These are phyloP conservation scores for Yamadazyma sp. DNA, from an alignment of 805 yeast species.

Conservation along the genomic window DNA sequence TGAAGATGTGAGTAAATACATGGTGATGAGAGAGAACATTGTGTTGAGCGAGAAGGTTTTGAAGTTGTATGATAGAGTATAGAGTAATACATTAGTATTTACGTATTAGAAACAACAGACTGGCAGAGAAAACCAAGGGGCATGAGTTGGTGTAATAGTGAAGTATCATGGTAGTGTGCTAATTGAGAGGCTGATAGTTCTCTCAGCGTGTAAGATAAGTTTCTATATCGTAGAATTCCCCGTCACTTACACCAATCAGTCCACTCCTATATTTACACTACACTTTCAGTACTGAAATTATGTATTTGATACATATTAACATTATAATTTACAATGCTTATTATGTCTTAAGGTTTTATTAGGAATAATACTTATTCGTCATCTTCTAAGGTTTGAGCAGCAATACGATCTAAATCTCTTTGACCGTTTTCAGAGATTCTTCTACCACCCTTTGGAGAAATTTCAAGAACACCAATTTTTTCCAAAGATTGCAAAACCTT, in stretches of 20 bases:
- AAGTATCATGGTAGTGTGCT: too few relatives aligned
- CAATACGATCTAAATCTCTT: slow-evolving; percentile 99
- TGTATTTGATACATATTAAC: slow-evolving; percentile 15
- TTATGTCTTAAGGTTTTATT: slow-evolving; percentile 6
- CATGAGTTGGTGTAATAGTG: too few relatives aligned
- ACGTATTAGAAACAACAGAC: too few relatives aligned
- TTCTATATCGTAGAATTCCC: too few relatives aligned
- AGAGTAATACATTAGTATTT: too few relatives aligned
- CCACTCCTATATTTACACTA: neutral
- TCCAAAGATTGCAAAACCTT: slow-evolving; percentile 96
- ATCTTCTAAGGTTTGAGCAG: slow-evolving; percentile 97
- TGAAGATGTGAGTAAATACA: slow-evolving; percentile 39
- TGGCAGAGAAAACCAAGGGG: too few relatives aligned
- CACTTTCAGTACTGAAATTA: slow-evolving; percentile 13
- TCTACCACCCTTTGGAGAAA: slow-evolving; percentile 98
- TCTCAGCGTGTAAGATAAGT: too few relatives aligned
- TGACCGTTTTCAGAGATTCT: slow-evolving; percentile 99
- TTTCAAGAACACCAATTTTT: slow-evolving; percentile 96
- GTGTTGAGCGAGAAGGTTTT: slow-evolving; percentile 17
- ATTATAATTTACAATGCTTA: slow-evolving; percentile 23
- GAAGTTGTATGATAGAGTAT: too few relatives aligned
- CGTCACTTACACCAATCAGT: too few relatives aligned
- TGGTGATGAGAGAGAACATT: slow-evolving; percentile 23
- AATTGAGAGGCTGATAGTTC: too few relatives aligned
- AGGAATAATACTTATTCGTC: slow-evolving; percentile 46